Base-by-base conservation (phyloP, 2,329 filamentous ascomycete species). In the Aspergillus neotritici region DNA sequence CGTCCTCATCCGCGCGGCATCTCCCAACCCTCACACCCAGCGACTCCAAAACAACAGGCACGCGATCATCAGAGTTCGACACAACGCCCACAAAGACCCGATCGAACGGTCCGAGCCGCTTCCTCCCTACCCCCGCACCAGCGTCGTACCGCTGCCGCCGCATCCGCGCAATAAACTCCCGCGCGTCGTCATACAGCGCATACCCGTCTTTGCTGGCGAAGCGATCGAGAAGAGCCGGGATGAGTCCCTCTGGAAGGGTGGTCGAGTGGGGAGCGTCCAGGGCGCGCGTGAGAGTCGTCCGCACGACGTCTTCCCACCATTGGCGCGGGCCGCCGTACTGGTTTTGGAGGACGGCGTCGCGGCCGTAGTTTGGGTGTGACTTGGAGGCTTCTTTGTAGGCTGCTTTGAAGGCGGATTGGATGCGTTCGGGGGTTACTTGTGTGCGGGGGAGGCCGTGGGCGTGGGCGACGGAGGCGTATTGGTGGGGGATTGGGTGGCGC, bases 11-110 rank as follows among this genome's bases (percentile, higher is more conserved):
- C 12, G 58, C 63, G 36, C 63, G 56, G 9, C 55, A 49, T 43
- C 54, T 52, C 4, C 68, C 67, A 30, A 72, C 62, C 3, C 45
- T 48, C 8, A 72, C 34, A 0, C 67, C 68, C 40, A 73, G 43
- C 2, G 64, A 63, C 40, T 59, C 61, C 29, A 73, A 47, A 6
- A 73, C 64, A 9, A 49, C 55, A 3, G 63, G 57, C 14, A 72
- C 61, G 2, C 70, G 61, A 43, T 72, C 69, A 52, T 73, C 70
- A 9, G 70, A 71, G 46, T 73, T 73, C 4, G 70, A 72, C 33
- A 73, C 46, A 5, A 73, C 61, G 0, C 70, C 70, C 1, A 71
- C 51, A 15, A 70, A 29, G 3, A 72, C 47, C 5, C 58, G 53
- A n/a, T 66, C 58, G 41, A 67, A 67, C 5, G 48, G 41, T 1